phyloP scores from a whole-genome alignment of 2,329 filamentous ascomycete genomes.

The Gaeumannomyces sp. region DNA sequence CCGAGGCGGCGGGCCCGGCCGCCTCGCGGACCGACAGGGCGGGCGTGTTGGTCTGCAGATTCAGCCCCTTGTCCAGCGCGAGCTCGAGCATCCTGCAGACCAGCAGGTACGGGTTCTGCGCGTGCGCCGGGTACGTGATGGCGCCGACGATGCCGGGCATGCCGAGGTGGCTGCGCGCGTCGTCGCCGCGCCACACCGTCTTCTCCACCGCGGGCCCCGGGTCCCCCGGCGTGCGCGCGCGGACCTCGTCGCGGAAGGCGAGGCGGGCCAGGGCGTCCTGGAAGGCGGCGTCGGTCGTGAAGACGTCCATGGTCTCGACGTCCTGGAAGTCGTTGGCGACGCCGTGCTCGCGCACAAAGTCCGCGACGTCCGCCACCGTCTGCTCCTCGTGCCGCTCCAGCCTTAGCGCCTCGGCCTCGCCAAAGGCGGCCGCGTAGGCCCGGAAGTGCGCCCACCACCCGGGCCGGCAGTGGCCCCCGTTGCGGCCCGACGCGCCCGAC shows the following conservation, averaged over 20 bases:
- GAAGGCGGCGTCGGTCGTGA: slow-evolving; percentile 28
- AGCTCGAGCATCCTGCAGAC: slow-evolving; percentile 40
- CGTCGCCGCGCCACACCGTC: slow-evolving; percentile 26
- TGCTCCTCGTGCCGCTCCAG: slow-evolving; percentile 9
- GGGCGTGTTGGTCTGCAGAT: slow-evolving; percentile 47
- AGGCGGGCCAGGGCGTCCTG: slow-evolving; percentile 26
- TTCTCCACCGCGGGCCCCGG: slow-evolving; percentile 35
- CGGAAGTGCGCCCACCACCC: slow-evolving; percentile 8
- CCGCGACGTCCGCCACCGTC: slow-evolving; percentile 16
- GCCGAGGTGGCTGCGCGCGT: slow-evolving; percentile 25
- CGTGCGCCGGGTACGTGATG: slow-evolving; percentile 39
- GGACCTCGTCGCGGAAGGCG: slow-evolving; percentile 22
- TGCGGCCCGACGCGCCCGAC: slow-evolving; percentile 25
- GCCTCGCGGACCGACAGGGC: slow-evolving; percentile 24
- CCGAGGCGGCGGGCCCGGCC: background rate
- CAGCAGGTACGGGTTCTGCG: slow-evolving; percentile 45
- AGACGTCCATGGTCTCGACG: slow-evolving; percentile 42
- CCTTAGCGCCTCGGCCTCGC: slow-evolving; percentile 6
- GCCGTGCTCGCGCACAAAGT: slow-evolving; percentile 62
- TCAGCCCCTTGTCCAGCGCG: slow-evolving; percentile 36
- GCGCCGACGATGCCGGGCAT: slow-evolving; percentile 33
- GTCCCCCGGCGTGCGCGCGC: slow-evolving; percentile 12
- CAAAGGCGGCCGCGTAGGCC: slow-evolving; percentile 2
- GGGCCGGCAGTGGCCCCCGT: slow-evolving; percentile 20
- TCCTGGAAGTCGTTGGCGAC: slow-evolving; percentile 29